Evolutionary conservation across 2,329 filamentous ascomycete genomes (phyloP).

Genomic region (Verticillium zaregamsianum): DNA sequence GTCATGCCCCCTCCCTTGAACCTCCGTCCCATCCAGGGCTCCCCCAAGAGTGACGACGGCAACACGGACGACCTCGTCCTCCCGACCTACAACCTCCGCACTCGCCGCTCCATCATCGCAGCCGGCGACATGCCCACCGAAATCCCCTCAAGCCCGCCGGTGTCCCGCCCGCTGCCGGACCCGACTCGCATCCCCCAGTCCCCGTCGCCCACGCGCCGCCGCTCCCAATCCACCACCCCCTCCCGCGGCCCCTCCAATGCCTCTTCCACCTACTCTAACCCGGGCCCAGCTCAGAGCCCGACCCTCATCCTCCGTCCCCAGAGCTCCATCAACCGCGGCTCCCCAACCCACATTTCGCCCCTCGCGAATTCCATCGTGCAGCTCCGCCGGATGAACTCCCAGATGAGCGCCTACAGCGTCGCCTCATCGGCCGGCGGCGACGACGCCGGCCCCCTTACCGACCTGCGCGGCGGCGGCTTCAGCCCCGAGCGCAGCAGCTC

Average conservation of each 20-base stretch:
- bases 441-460: constrained; percentile 34
- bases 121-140: not conserved
- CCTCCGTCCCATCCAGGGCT: constrained; percentile 3
- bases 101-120: not conserved
- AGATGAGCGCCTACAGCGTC: constrained; percentile 40
- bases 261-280: not conserved
- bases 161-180: not conserved
- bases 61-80: not conserved
- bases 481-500: constrained; percentile 27
- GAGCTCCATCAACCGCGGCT: not conserved
- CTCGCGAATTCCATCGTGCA: constrained; percentile 20
- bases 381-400: constrained; percentile 55
- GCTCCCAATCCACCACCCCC: not conserved
- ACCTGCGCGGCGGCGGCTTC: constrained; percentile 32
- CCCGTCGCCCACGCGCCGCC: not conserved
- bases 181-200: not conserved
- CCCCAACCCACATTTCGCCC: not conserved
- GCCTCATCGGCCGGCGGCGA: constrained; percentile 28
- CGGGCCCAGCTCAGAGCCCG: not conserved
- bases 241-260: constrained; percentile 1
- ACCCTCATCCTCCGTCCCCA: not conserved
- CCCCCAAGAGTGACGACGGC: not conserved
- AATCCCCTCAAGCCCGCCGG: not conserved
- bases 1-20: constrained; percentile 10
- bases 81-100: not conserved